phyloP scores from a whole-genome alignment of 2,329 filamentous ascomycete species.

The Alternaria ventricosa region DNA sequence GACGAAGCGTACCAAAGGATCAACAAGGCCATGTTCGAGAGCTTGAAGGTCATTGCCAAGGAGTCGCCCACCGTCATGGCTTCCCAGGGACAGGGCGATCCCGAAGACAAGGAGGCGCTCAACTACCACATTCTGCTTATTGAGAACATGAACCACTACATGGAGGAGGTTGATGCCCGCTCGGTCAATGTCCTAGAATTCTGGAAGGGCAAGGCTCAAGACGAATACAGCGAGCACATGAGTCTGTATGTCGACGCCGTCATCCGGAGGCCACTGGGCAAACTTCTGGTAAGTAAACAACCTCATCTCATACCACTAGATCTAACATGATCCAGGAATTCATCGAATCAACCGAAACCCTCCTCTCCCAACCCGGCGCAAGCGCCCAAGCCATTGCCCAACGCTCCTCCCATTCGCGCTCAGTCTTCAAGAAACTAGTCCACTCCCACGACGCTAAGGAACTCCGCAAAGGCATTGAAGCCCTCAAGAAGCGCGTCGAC shows the following conservation, averaged over 20 bases:
- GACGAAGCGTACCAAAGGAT: slow-evolving; percentile 89
- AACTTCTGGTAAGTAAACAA: slow-evolving; percentile 67
- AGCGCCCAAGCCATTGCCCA: slow-evolving; percentile 69
- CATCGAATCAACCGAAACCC: slow-evolving; percentile 83
- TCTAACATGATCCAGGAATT: slow-evolving; percentile 66
- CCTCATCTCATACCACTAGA: neutral
- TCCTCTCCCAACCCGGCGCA: slow-evolving; percentile 62
- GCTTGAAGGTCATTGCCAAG: slow-evolving; percentile 90
- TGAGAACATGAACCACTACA: slow-evolving; percentile 98
- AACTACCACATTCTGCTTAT: slow-evolving; percentile 98
- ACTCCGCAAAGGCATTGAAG: slow-evolving; percentile 86
- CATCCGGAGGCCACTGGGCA: slow-evolving; percentile 86
- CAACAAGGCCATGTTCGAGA: slow-evolving; percentile 96
- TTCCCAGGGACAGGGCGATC: slow-evolving; percentile 62
- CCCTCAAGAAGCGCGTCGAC: slow-evolving; percentile 87
- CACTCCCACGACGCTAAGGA: slow-evolving; percentile 82
- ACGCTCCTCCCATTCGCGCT: slow-evolving; percentile 82
- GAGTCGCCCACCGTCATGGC: slow-evolving; percentile 64
- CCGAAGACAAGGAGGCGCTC: slow-evolving; percentile 93
- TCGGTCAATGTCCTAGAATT: slow-evolving; percentile 78
- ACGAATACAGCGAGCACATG: slow-evolving; percentile 87
- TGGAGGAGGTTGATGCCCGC: slow-evolving; percentile 84
- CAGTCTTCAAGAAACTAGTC: slow-evolving; percentile 85
- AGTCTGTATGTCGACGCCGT: slow-evolving; percentile 85
- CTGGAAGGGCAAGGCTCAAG: slow-evolving; percentile 79